These are phyloP conservation scores for Aspergillus cavernicola DNA, from an alignment of 495 filamentous ascomycete genomes.

Conservation along the genomic window DNA sequence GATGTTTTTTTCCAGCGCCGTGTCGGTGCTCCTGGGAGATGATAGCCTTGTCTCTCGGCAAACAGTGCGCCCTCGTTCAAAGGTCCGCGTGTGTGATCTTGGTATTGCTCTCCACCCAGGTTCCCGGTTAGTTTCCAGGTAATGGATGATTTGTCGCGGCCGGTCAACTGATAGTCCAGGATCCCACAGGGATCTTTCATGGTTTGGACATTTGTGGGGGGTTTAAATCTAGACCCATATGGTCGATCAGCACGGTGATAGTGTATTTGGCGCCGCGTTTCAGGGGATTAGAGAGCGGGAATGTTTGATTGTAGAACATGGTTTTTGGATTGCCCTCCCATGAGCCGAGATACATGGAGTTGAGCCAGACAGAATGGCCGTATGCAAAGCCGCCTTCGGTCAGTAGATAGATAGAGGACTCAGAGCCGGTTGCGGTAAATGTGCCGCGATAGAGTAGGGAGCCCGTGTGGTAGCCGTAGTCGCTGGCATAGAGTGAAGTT, in stretches of 20 bases:
- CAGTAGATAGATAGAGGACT: constrained; percentile 46
- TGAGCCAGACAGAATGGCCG: constrained; percentile 51
- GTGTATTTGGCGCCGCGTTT: constrained; percentile 46
- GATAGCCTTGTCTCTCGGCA: constrained; percentile 61
- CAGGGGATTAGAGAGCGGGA: constrained; percentile 45
- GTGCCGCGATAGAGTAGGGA: constrained; percentile 63
- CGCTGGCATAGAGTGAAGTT: constrained; percentile 56
- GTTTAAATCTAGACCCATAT: constrained; percentile 62
- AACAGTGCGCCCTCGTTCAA: constrained; percentile 67
- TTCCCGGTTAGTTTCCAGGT: constrained; percentile 74
- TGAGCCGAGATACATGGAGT: constrained; percentile 48
- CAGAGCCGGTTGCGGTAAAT: constrained; percentile 58
- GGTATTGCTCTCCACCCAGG: constrained; percentile 61
- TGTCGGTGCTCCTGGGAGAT: constrained; percentile 37
- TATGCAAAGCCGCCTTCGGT: constrained; percentile 59
- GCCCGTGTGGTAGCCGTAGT: constrained; percentile 69
- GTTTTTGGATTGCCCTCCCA: constrained; percentile 47
- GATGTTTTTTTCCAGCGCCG: background rate
- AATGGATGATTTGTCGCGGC: constrained; percentile 36
- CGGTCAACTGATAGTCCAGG: constrained; percentile 48
- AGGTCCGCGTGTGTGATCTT: constrained; percentile 58
- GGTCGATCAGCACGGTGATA: constrained; percentile 62
- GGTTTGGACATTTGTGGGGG: constrained; percentile 47
- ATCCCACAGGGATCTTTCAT: constrained; percentile 69
- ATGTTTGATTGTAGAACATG: constrained; percentile 35